Evolutionary conservation across 1,139 yeast species (phyloP).

Genomic region (Spathaspora sp.): DNA sequence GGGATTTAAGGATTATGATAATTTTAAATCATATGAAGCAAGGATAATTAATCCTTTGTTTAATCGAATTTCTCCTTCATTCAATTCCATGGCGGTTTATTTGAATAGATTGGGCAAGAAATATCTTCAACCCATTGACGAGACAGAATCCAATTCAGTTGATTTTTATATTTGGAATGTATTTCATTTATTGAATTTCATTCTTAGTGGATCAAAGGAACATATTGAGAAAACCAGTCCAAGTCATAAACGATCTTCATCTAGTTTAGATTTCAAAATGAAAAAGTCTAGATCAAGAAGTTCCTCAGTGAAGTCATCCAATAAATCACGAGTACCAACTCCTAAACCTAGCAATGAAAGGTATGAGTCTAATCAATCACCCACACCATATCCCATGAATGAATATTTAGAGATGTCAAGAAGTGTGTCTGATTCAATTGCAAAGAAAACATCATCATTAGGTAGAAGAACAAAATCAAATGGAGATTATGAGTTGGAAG

Average conservation of each 20-base stretch:
- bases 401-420: background rate
- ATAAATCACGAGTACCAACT: background rate
- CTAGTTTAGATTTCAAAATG: background rate
- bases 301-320: slow-evolving; percentile 3
- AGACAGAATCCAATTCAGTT: background rate
- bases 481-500: slow-evolving; percentile 12
- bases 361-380: background rate
- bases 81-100: slow-evolving; percentile 9
- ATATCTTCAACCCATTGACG: slow-evolving; percentile 8
- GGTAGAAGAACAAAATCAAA: slow-evolving; percentile 10
- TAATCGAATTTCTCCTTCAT: slow-evolving; percentile 6
- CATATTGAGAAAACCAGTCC: background rate
- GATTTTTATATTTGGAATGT: background rate
- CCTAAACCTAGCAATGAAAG: background rate
- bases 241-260: background rate
- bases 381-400: slow-evolving; percentile 5
- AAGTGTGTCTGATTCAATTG: slow-evolving; percentile 3
- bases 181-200: background rate
- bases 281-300: slow-evolving; percentile 3
- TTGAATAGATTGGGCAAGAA: slow-evolving; percentile 11
- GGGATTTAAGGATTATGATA: background rate
- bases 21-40: slow-evolving; percentile 7
- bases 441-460: background rate
- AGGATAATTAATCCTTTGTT: slow-evolving; percentile 6
- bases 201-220: background rate